Percentiles rank a stretch among this genome's conserved stretches.
phyloP scores from a whole-genome alignment of 495 filamentous ascomycete species.

The Echria macrotheca region DNA sequence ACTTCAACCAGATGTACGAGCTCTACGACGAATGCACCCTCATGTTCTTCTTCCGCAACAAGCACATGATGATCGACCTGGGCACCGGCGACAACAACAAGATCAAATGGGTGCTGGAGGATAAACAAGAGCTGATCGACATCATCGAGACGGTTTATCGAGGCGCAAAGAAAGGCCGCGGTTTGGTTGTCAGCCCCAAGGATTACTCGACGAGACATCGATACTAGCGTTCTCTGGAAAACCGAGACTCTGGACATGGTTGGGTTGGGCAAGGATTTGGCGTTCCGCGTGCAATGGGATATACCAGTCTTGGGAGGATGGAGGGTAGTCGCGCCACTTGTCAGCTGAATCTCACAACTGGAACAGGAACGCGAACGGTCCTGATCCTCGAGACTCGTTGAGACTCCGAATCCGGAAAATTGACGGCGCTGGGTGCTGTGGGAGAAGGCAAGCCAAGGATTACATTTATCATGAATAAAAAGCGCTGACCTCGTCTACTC shows the following conservation, averaged over 20 bases:
- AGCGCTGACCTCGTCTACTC: no score
- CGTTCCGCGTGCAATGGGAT: background rate
- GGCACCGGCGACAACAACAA: conserved; percentile 99
- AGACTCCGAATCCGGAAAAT: no score
- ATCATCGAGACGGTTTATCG: conserved; percentile 98
- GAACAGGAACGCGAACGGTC: no score
- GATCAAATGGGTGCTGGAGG: conserved; percentile 88
- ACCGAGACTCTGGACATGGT: background rate
- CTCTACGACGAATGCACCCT: conserved; percentile 67
- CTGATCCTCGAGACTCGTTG: no score
- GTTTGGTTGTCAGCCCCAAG: conserved; percentile 94
- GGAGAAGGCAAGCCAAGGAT: no score
- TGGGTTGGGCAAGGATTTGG: background rate
- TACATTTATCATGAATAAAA: no score
- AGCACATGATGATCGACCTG: conserved; percentile 99
- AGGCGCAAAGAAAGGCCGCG: conserved; percentile 92
- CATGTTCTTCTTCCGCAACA: conserved; percentile 90
- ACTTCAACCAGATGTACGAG: conserved; percentile 95
- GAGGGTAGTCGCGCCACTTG: no score
- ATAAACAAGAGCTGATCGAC: conserved; percentile 98
- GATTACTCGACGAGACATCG: conserved; percentile 83
- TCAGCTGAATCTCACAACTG: no score
- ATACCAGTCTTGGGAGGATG: no score
- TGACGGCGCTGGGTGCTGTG: no score
- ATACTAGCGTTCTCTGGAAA: conserved; percentile 46